Conservation (phyloP, 2,329 filamentous ascomycete species). For the Nothophoma quercina region DNA sequence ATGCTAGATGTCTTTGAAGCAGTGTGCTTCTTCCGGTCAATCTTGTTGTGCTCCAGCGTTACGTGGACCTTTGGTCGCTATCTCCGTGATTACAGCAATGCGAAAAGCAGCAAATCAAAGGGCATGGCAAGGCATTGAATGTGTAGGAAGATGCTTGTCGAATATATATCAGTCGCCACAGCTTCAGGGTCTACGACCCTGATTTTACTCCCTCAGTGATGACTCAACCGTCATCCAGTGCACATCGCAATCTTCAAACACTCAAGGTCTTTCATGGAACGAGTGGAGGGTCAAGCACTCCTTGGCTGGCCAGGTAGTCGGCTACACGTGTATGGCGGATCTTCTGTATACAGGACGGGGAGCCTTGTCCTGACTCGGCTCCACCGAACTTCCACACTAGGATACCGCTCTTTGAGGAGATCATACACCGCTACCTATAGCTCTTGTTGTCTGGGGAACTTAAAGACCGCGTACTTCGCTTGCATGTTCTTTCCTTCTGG, state of each 20-base stretch:
- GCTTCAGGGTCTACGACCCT: conserved; percentile 15
- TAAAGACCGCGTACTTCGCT: not conserved
- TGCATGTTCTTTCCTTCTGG: conserved; percentile 2
- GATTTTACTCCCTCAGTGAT: conserved; percentile 3
- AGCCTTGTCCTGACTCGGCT: conserved; percentile 8
- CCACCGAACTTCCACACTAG: conserved; percentile 13
- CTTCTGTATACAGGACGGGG: conserved; percentile 2
- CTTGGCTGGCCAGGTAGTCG: conserved; percentile 5
- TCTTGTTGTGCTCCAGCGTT: not conserved
- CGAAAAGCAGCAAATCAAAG: not conserved
- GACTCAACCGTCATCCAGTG: conserved; percentile 1
- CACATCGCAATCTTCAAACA: conserved; percentile 16
- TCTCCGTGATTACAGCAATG: conserved; percentile 2
- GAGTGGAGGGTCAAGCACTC: conserved; percentile 6
- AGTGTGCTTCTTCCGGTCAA: conserved; percentile 1
- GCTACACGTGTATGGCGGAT: conserved; percentile 15
- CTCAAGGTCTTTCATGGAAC: conserved; percentile 1
- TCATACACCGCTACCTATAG: conserved; percentile 16
- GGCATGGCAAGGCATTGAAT: not conserved
- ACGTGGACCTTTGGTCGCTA: conserved; percentile 8
- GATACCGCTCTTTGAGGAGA: conserved; percentile 19
- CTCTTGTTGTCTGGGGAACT: conserved; percentile 17
- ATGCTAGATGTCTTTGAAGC: not conserved
- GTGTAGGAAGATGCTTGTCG: conserved; percentile 13
- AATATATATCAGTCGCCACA: not conserved